These are phyloP conservation scores for Phanerochaete carnosa DNA, from an alignment of 768 basidiomycete species.

Conservation along the genomic window DNA sequence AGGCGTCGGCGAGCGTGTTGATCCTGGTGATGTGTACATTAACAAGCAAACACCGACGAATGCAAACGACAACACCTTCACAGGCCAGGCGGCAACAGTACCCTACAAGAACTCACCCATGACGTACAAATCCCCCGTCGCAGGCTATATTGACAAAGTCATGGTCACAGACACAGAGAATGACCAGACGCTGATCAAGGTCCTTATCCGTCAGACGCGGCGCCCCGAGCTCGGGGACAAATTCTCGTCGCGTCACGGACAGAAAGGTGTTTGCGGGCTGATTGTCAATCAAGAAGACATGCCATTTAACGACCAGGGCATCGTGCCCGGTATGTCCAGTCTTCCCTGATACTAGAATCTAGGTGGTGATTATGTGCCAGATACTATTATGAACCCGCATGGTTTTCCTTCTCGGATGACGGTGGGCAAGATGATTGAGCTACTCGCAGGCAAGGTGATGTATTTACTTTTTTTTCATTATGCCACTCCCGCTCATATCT, in stretches of 20 bases:
- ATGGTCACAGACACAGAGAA: conserved; percentile 96
- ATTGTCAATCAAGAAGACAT: conserved; percentile 99
- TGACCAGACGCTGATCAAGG: conserved; percentile 95
- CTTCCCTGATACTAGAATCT: not conserved
- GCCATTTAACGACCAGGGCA: conserved; percentile 99
- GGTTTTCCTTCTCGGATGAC: conserved; percentile 99
- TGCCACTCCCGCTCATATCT: not conserved
- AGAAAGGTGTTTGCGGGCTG: conserved; percentile 98
- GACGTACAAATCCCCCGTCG: conserved; percentile 90
- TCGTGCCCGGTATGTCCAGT: conserved; percentile 69
- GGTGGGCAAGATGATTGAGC: conserved; percentile 99
- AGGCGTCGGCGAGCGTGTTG: conserved; percentile 91
- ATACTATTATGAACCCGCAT: conserved; percentile 99
- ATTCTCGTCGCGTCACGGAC: conserved; percentile 96
- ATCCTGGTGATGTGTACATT: conserved; percentile 91
- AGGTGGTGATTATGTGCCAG: conserved; percentile 34
- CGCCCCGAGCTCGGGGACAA: conserved; percentile 97
- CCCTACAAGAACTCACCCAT: conserved; percentile 92
- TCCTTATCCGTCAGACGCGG: conserved; percentile 94
- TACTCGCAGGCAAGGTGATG: conserved; percentile 87
- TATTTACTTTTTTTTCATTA: not conserved
- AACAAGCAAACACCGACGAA: conserved; percentile 97
- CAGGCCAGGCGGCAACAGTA: conserved; percentile 76
- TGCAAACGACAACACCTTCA: conserved; percentile 88
- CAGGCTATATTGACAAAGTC: conserved; percentile 95